Evolutionary conservation across 1,284 basidiomycete genomes (phyloP).

Genomic region (Trametes polyzona): DNA sequence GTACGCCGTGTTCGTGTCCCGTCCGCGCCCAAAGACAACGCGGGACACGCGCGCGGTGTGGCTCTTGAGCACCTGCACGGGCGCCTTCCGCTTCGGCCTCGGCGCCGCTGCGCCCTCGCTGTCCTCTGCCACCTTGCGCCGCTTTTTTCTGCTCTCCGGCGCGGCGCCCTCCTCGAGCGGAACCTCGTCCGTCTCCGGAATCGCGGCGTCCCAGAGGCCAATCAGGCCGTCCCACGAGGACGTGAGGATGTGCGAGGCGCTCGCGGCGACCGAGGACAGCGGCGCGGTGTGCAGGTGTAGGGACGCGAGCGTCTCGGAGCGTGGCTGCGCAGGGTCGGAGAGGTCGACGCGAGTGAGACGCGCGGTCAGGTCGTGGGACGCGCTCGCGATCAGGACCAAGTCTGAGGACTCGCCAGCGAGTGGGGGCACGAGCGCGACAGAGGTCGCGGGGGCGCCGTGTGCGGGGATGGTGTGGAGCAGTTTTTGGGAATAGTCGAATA

Average conservation of each 20-base stretch:
- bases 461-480: constrained; percentile 51
- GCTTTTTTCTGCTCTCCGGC: constrained; percentile 56
- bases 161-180: constrained; percentile 31
- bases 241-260: constrained; percentile 64
- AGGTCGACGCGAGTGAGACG: constrained; percentile 61
- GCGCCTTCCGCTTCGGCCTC: constrained; percentile 58
- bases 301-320: constrained; percentile 53
- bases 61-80: constrained; percentile 68
- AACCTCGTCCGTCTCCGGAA: constrained; percentile 68
- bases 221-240: constrained; percentile 82
- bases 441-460: constrained; percentile 76
- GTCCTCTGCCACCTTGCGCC: constrained; percentile 46
- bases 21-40: constrained; percentile 50
- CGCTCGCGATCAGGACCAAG: constrained; percentile 68
- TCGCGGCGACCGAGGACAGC: constrained; percentile 67
- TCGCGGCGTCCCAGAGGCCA: constrained; percentile 74
- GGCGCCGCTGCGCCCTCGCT: constrained; percentile 32
- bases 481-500: constrained; percentile 74
- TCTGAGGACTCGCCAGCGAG: constrained; percentile 36
- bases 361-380: constrained; percentile 83
- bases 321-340: constrained; percentile 35
- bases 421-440: constrained; percentile 61
- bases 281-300: constrained; percentile 79
- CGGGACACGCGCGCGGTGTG: constrained; percentile 77
- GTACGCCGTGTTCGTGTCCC: constrained; percentile 45